A percentile compares a stretch with the other conserved stretches of the same genome.
Evolutionary conservation across 305 asterid genomes (phyloP).

Genomic region (Withania somnifera): DNA sequence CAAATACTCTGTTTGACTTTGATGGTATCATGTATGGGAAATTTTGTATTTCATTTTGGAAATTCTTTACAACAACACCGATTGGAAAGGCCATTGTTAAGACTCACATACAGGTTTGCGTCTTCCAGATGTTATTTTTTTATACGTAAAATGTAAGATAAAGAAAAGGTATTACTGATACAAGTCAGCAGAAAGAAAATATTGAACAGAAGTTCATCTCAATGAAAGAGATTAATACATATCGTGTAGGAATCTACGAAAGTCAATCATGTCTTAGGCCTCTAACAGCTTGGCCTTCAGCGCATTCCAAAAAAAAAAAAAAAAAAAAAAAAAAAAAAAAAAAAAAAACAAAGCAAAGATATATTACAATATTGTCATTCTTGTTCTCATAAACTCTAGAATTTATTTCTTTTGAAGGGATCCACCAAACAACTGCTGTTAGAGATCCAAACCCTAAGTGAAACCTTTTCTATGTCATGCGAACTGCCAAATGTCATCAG

Average conservation of each 20-base stretch:
- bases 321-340: neutral
- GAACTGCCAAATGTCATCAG: neutral
- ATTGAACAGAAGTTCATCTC: neutral
- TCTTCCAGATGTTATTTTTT: neutral
- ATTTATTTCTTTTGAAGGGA: neutral
- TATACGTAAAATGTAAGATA: neutral
- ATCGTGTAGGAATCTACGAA: neutral
- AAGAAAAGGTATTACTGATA: neutral
- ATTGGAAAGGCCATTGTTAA: conserved; percentile 27
- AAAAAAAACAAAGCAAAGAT: neutral
- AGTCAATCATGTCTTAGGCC: neutral
- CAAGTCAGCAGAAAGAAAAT: neutral
- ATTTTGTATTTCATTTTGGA: conserved; percentile 27
- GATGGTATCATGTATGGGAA: conserved; percentile 33
- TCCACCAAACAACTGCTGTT: neutral
- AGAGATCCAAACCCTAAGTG: neutral
- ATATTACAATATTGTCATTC: neutral
- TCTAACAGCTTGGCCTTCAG: neutral
- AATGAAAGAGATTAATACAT: neutral
- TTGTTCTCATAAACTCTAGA: neutral
- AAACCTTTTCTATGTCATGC: neutral
- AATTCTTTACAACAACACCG: conserved; percentile 24
- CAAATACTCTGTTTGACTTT: conserved; percentile 31
- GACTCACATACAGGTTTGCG: conserved; percentile 26
- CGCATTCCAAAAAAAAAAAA: neutral